These are phyloP conservation scores for Cruciata laevipes DNA, from an alignment of 257 asterid species.

Conservation along the genomic window DNA sequence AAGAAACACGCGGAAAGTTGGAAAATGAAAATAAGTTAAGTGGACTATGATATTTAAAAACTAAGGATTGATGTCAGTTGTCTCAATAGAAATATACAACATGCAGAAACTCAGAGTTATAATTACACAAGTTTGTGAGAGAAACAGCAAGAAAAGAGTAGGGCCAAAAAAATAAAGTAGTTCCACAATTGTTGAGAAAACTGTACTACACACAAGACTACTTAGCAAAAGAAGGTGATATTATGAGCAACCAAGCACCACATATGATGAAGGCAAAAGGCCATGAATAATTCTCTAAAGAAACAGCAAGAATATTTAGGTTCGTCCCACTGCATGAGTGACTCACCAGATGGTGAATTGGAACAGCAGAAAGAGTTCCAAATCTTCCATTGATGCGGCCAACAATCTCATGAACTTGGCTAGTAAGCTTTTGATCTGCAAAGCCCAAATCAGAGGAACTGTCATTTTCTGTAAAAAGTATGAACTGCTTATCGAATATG, in stretches of 20 bases:
- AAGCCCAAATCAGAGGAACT: constrained; percentile 11
- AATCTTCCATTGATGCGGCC: constrained; percentile 98
- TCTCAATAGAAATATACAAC: not conserved
- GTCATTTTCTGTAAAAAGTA: constrained; percentile 16
- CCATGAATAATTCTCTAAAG: not conserved
- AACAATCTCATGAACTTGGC: constrained; percentile 98
- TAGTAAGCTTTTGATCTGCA: constrained; percentile 87
- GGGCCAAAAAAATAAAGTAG: not conserved
- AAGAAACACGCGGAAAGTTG: not conserved
- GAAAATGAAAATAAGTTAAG: not conserved
- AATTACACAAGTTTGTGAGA: not conserved
- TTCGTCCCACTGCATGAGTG: constrained; percentile 6
- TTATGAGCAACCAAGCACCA: not conserved
- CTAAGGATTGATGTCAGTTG: not conserved
- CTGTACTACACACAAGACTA: not conserved
- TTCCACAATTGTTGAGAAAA: not conserved
- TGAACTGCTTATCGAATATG: constrained; percentile 5
- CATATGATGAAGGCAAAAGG: not conserved
- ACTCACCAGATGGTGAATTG: constrained; percentile 96
- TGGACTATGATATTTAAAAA: not conserved
- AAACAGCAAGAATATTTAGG: not conserved
- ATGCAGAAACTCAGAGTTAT: not conserved
- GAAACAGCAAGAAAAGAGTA: not conserved
- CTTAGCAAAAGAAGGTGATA: not conserved
- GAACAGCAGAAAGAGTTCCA: constrained; percentile 80